These are phyloP conservation scores for Monosporozyma unispora DNA, from an alignment of 805 yeast species.

Conservation along the genomic window DNA sequence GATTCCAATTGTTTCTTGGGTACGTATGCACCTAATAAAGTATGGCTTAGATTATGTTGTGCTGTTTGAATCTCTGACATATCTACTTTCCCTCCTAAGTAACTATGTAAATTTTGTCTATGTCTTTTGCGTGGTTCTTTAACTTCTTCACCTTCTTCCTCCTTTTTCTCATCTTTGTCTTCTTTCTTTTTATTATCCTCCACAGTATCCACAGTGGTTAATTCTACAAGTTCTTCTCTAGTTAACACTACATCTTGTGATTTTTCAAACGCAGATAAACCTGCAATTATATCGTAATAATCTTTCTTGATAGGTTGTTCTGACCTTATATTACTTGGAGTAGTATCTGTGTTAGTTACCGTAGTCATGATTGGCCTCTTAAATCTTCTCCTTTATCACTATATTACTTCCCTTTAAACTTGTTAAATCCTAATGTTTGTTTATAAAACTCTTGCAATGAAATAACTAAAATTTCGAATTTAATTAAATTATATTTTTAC, in stretches of 20 bases:
- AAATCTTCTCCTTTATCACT: not conserved
- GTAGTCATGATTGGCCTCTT: not conserved
- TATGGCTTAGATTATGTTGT: slow-evolving; percentile 24
- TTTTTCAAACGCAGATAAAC: slow-evolving; percentile 25
- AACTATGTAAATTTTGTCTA: slow-evolving; percentile 23
- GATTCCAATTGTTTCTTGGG: slow-evolving; percentile 27
- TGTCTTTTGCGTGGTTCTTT: slow-evolving; percentile 4
- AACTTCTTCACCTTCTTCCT: slow-evolving; percentile 5
- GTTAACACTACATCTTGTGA: slow-evolving; percentile 23
- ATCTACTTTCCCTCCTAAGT: slow-evolving; percentile 25
- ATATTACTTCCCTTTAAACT: not conserved
- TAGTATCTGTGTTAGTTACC: not conserved
- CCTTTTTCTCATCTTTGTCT: slow-evolving; percentile 5
- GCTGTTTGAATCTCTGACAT: slow-evolving; percentile 18
- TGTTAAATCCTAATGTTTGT: not conserved
- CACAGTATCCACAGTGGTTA: slow-evolving; percentile 10
- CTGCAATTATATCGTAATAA: slow-evolving; percentile 26
- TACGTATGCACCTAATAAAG: slow-evolving; percentile 28
- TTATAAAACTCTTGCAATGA: not conserved
- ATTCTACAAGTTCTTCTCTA: slow-evolving; percentile 19
- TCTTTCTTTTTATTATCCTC: slow-evolving; percentile 4
- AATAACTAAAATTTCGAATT: not conserved
- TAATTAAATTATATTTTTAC: not conserved
- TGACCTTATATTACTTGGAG: not conserved
- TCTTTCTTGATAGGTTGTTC: not conserved